These are phyloP conservation scores for Fusarium buharicum DNA, from an alignment of 2,329 filamentous ascomycete species.

Conservation along the genomic window DNA sequence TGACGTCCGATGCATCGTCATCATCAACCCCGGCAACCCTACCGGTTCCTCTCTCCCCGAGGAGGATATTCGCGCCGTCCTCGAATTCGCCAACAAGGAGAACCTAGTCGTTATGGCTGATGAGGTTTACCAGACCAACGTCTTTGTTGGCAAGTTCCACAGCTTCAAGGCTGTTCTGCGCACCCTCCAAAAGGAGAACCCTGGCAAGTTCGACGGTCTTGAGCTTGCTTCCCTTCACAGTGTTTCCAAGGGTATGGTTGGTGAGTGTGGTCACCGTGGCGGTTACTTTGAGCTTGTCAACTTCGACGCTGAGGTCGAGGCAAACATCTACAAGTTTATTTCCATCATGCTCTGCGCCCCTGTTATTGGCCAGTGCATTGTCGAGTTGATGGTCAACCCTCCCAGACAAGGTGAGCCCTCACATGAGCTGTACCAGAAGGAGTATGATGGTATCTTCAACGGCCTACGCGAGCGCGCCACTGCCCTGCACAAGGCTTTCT, in stretches of 20 bases:
- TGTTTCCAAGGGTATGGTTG: conserved; percentile 97
- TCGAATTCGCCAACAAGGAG: conserved; percentile 87
- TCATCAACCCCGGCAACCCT: conserved; percentile 99
- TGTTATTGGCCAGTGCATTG: conserved; percentile 93
- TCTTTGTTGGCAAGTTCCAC: conserved; percentile 93
- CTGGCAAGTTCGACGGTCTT: conserved; percentile 82
- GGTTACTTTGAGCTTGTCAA: conserved; percentile 97
- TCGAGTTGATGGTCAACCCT: conserved; percentile 98
- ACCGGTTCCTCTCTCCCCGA: conserved; percentile 87
- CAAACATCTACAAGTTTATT: conserved; percentile 98
- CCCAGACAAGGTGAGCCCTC: conserved; percentile 85
- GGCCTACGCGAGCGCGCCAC: conserved; percentile 82
- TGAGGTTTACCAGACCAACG: conserved; percentile 99
- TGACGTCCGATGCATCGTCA: conserved; percentile 90
- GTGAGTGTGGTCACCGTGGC: conserved; percentile 96
- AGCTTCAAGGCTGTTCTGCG: conserved; percentile 93
- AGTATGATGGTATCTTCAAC: conserved; percentile 84
- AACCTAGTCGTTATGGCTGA: conserved; percentile 91
- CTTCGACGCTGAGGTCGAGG: conserved; percentile 85
- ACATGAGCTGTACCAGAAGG: conserved; percentile 82
- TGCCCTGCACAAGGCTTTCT: conserved; percentile 90
- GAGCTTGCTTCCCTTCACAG: conserved; percentile 94
- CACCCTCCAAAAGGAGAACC: conserved; percentile 77
- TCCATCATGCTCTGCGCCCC: conserved; percentile 97
- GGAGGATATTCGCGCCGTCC: conserved; percentile 82